A percentile compares a stretch with the other conserved stretches of the same genome.
These are phyloP conservation scores for Eragrostis nindensis DNA, from an alignment of 176 grass and related monocot genomes.

Conservation along the genomic window DNA sequence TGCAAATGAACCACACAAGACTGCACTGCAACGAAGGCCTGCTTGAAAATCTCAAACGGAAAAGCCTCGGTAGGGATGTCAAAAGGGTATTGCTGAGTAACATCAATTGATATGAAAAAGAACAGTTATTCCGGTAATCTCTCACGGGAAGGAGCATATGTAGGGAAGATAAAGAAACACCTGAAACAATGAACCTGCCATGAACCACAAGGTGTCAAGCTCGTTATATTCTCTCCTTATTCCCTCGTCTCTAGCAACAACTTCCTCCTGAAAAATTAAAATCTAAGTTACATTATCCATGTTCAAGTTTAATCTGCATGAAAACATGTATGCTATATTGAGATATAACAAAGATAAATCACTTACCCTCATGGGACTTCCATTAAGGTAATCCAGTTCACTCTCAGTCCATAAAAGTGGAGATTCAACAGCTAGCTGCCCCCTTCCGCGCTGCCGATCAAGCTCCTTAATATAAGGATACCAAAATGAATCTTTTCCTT, in stretches of 20 bases:
- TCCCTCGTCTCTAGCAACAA: constrained; percentile 85
- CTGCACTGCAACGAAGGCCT: constrained; percentile 99
- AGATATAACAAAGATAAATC: constrained; percentile 34
- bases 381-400: constrained; percentile 84
- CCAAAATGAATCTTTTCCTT: constrained; percentile 92
- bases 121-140: constrained; percentile 29
- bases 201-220: constrained; percentile 99
- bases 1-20: constrained; percentile 98
- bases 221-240: constrained; percentile 95
- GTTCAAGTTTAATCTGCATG: constrained; percentile 7
- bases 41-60: constrained; percentile 96
- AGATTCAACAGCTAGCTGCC: constrained; percentile 94
- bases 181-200: constrained; percentile 99
- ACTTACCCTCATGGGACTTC: constrained; percentile 83
- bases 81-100: constrained; percentile 95
- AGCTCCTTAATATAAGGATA: constrained; percentile 95
- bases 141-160: constrained; percentile 10
- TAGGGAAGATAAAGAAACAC: constrained; percentile 47
- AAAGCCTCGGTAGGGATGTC: constrained; percentile 98
- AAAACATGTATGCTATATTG: not conserved
- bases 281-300: constrained; percentile 22
- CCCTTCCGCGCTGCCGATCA: constrained; percentile 91
- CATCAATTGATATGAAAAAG: constrained; percentile 29
- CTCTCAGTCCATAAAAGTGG: constrained; percentile 88
- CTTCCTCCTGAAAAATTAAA: constrained; percentile 68